Conservation (phyloP, 257 asterid species). For the Solanum megistacrolobum region DNA sequence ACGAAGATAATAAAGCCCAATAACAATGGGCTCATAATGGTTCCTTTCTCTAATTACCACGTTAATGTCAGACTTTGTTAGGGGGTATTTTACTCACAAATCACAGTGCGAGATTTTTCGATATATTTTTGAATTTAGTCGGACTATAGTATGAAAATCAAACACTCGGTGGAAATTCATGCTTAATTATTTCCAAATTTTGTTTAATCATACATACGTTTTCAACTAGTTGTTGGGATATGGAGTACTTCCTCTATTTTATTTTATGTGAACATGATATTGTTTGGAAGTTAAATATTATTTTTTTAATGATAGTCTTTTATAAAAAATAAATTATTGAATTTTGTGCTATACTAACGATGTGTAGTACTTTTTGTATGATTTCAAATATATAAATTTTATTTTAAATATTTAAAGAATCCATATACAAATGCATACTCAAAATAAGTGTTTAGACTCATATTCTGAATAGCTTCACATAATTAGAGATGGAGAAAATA, state of each 20-base stretch:
- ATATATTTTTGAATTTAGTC: background rate
- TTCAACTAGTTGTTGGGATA: background rate
- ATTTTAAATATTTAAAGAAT: background rate
- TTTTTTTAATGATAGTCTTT: background rate
- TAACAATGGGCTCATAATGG: background rate
- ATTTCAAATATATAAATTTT: background rate
- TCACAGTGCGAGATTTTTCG: accelerated
- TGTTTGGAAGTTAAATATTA: background rate
- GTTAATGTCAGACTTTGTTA: background rate
- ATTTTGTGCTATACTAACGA: background rate
- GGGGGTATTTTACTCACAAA: background rate
- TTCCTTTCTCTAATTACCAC: background rate
- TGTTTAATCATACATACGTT: background rate
- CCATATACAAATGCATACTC: background rate
- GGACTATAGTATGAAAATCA: background rate
- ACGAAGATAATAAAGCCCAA: background rate
- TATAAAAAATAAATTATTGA: background rate
- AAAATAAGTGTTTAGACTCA: background rate
- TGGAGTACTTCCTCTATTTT: background rate
- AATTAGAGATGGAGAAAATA: background rate
- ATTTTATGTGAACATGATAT: background rate
- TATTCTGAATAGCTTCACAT: background rate
- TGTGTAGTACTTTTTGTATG: background rate
- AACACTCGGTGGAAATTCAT: background rate
- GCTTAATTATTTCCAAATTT: background rate